A percentile compares a stretch with the other conserved stretches of the same genome.
Conservation (phyloP, 163 green algal genomes). For the Volvox carteri region DNA sequence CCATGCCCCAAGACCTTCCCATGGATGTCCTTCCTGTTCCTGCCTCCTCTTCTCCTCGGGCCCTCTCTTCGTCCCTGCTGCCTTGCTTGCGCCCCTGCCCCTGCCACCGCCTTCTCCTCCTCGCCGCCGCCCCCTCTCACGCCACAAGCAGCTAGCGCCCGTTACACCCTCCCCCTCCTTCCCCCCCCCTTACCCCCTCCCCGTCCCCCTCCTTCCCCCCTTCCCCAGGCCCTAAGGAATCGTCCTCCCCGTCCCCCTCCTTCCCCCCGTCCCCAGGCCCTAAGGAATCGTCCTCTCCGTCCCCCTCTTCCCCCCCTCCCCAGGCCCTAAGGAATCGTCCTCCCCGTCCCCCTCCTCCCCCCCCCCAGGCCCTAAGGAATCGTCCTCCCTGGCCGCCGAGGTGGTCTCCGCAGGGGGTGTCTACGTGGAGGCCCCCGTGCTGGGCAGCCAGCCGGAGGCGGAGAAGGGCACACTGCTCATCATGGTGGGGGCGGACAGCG, state of each 20-base stretch:
- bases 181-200: no score
- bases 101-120: no score
- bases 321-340: slow-evolving; percentile 41
- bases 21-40: no score
- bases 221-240: slow-evolving; percentile 45
- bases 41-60: no score
- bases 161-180: no score
- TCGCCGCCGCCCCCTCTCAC: no score
- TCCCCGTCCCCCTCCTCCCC: neutral
- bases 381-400: neutral
- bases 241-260: neutral
- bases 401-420: neutral
- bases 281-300: slow-evolving; percentile 18
- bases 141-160: no score
- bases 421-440: slow-evolving; percentile 51
- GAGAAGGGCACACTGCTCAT: slow-evolving; percentile 50
- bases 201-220: neutral
- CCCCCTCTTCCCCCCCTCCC: neutral
- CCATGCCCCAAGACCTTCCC: no score
- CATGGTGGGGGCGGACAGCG: slow-evolving; percentile 44
- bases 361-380: slow-evolving; percentile 35
- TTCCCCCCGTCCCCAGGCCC: slow-evolving; percentile 12
- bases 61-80: no score
- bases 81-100: no score
- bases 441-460: slow-evolving; percentile 54